Percentiles rank a stretch among this genome's conserved stretches.
phyloP scores from a whole-genome alignment of 306 rosid genomes.

The Prunus dulcis region DNA sequence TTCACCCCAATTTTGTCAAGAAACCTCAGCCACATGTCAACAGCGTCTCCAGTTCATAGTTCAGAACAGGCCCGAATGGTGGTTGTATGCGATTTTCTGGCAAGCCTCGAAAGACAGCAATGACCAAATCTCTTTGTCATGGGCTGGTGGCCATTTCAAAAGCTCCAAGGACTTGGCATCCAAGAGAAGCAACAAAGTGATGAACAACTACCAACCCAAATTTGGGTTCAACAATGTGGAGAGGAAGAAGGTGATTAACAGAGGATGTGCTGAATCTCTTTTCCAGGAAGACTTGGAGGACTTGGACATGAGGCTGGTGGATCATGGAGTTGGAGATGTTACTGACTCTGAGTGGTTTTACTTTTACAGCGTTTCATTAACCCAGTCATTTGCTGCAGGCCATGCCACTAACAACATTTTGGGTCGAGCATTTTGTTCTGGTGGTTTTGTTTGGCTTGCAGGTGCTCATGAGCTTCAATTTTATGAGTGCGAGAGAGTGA shows the following conservation, averaged over 20 bases:
- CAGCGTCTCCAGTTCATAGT: background rate
- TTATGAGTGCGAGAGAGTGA: constrained; percentile 38
- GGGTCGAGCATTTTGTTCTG: constrained; percentile 30
- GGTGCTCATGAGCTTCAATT: constrained; percentile 26
- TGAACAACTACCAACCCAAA: too few relatives aligned
- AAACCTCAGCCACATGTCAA: background rate
- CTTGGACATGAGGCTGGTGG: too few relatives aligned
- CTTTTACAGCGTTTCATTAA: too few relatives aligned
- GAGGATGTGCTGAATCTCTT: too few relatives aligned
- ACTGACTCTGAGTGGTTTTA: too few relatives aligned
- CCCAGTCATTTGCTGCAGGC: constrained; percentile 4
- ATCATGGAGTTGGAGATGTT: too few relatives aligned
- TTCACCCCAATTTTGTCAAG: background rate
- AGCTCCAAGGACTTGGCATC: background rate
- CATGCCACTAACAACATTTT: constrained; percentile 5
- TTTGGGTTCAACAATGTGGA: too few relatives aligned
- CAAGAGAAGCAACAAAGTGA: too few relatives aligned
- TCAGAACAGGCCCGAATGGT: background rate
- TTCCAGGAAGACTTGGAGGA: too few relatives aligned
- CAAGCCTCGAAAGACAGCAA: background rate
- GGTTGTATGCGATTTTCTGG: background rate
- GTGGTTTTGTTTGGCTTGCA: constrained; percentile 34
- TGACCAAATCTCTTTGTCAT: background rate
- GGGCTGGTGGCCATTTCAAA: background rate
- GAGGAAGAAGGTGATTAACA: too few relatives aligned